Conservation (phyloP, 257 asterid genomes). For the Cruciata laevipes region DNA sequence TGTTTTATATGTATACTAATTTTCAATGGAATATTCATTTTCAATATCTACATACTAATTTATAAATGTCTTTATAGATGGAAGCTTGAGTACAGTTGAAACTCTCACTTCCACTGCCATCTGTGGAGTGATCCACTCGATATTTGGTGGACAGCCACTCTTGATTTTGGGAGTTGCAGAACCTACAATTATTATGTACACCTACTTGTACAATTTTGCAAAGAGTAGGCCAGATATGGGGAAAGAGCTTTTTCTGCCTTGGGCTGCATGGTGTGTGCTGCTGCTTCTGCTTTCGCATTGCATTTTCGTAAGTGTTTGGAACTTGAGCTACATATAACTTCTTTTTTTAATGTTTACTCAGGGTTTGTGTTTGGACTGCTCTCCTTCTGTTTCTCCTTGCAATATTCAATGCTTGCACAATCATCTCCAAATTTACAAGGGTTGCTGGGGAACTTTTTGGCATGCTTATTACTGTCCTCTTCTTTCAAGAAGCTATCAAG, state of each 20-base stretch:
- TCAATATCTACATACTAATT: not conserved
- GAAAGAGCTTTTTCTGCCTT: slow-evolving; percentile 57
- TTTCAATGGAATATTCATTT: not conserved
- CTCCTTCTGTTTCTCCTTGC: slow-evolving; percentile 69
- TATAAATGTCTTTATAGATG: slow-evolving; percentile 36
- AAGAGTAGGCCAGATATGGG: slow-evolving; percentile 48
- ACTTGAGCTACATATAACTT: not conserved
- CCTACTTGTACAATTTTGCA: slow-evolving; percentile 61
- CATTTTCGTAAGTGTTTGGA: not conserved
- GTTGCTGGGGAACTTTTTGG: slow-evolving; percentile 91
- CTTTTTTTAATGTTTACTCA: slow-evolving; percentile 19
- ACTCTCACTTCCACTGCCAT: slow-evolving; percentile 83
- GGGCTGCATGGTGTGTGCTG: slow-evolving; percentile 82
- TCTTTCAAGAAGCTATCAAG: slow-evolving; percentile 87
- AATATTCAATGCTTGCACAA: slow-evolving; percentile 61
- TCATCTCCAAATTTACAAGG: slow-evolving; percentile 79
- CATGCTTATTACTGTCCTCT: slow-evolving; percentile 82
- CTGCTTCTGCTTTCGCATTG: not conserved
- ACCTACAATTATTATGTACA: slow-evolving; percentile 88
- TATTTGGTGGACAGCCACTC: slow-evolving; percentile 89
- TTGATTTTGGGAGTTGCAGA: slow-evolving; percentile 92
- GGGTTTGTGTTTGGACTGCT: slow-evolving; percentile 96
- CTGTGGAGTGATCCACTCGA: slow-evolving; percentile 76
- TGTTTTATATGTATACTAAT: not conserved
- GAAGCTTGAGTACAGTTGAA: slow-evolving; percentile 74